Conservation (phyloP, 2,329 filamentous ascomycete genomes). For the Eurotiales sp. region DNA sequence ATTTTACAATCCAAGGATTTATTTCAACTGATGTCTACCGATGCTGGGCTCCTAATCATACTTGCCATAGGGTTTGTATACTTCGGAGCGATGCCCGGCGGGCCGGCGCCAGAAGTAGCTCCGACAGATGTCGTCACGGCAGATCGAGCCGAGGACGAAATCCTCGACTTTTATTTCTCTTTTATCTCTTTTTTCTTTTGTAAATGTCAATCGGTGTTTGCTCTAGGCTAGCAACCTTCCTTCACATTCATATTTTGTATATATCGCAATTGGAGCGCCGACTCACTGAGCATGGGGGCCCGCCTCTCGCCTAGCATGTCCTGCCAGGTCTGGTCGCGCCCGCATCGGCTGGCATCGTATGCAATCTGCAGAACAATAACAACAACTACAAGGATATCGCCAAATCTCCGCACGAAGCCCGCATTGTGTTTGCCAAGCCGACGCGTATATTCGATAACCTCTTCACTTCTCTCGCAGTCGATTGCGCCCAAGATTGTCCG, state of each 20-base stretch:
- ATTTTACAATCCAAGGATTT: too few relatives aligned
- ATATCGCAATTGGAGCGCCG: not conserved
- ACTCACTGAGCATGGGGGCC: constrained; percentile 1
- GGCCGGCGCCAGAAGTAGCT: constrained; percentile 28
- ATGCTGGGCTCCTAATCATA: too few relatives aligned
- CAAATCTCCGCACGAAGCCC: not conserved
- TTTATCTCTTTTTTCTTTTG: not conserved
- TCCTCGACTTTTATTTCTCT: not conserved
- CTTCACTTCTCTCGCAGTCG: not conserved
- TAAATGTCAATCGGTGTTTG: too few relatives aligned
- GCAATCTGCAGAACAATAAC: not conserved
- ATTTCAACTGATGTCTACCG: too few relatives aligned
- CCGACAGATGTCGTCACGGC: constrained; percentile 21
- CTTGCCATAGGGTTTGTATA: not conserved
- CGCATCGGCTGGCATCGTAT: not conserved
- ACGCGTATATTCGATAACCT: constrained; percentile 3
- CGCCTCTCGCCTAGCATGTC: not conserved
- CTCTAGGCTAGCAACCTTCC: too few relatives aligned
- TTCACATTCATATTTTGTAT: not conserved
- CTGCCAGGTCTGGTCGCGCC: constrained; percentile 6
- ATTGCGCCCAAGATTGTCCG: constrained; percentile 11
- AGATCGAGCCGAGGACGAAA: not conserved
- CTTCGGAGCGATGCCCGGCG: too few relatives aligned
- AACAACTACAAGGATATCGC: not conserved
- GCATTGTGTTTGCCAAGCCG: not conserved